These are phyloP conservation scores for Aspergillus arachidicola DNA, from an alignment of 2,329 filamentous ascomycete genomes.

Conservation along the genomic window DNA sequence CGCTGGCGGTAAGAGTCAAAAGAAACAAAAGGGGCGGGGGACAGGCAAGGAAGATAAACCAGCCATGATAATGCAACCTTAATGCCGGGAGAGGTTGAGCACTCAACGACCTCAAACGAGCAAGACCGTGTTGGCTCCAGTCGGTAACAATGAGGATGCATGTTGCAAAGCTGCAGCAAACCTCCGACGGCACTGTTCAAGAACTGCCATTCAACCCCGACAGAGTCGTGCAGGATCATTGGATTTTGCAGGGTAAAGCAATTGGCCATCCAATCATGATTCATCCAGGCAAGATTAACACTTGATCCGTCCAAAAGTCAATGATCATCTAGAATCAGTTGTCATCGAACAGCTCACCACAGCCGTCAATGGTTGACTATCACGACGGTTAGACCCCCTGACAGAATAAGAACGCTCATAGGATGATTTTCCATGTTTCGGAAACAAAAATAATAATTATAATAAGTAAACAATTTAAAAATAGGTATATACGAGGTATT, in stretches of 20 bases:
- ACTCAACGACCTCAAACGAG: background rate
- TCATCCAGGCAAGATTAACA: constrained; percentile 16
- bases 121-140: background rate
- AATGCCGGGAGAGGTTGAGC: background rate
- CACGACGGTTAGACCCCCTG: background rate
- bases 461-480: background rate
- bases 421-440: background rate
- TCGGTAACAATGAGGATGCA: constrained; percentile 2
- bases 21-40: background rate
- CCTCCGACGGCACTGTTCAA: background rate
- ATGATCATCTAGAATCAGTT: constrained; percentile 21
- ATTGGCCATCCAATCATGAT: constrained; percentile 18
- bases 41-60: background rate
- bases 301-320: constrained; percentile 24
- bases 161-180: constrained; percentile 7
- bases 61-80: background rate
- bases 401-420: background rate
- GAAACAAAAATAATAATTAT: background rate
- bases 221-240: constrained; percentile 24
- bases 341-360: constrained; percentile 24
- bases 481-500: background rate
- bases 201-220: constrained; percentile 15
- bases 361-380: constrained; percentile 12
- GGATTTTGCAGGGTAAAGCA: constrained; percentile 11
- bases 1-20: background rate